These are phyloP conservation scores for Prunus mira DNA, from an alignment of 306 rosid species.

Conservation along the genomic window DNA sequence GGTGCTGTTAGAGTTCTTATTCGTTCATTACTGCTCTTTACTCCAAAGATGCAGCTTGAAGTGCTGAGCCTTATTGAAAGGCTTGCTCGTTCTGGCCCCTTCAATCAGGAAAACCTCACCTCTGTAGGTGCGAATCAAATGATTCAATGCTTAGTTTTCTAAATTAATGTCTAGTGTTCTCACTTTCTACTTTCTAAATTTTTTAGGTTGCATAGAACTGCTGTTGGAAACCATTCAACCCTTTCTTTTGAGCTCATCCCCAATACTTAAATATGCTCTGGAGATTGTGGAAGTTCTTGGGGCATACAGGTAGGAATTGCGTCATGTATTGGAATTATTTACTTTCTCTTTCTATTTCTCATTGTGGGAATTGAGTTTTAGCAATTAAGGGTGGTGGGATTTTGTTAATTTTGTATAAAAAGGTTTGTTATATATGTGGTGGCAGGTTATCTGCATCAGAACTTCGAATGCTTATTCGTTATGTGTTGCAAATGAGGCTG, in stretches of 20 bases:
- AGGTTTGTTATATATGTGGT: slow-evolving; percentile 6
- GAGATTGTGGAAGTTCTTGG: slow-evolving; percentile 94
- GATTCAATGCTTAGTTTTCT: slow-evolving; percentile 15
- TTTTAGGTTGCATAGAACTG: slow-evolving; percentile 91
- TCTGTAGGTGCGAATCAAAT: slow-evolving; percentile 64
- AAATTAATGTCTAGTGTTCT: slow-evolving; percentile 21
- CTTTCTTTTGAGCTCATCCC: slow-evolving; percentile 81
- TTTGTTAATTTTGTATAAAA: slow-evolving; percentile 12
- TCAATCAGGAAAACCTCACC: slow-evolving; percentile 89
- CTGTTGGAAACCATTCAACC: slow-evolving; percentile 87
- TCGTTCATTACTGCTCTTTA: slow-evolving; percentile 69
- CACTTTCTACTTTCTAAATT: slow-evolving; percentile 9
- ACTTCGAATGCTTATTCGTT: slow-evolving; percentile 71
- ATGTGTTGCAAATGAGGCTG: slow-evolving; percentile 76
- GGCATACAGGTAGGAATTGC: slow-evolving; percentile 71
- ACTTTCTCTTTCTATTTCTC: slow-evolving; percentile 17
- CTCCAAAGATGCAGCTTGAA: slow-evolving; percentile 88
- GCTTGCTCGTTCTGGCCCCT: slow-evolving; percentile 79
- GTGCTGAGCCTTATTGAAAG: slow-evolving; percentile 69
- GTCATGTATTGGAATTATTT: slow-evolving; percentile 13
- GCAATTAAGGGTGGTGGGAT: not conserved
- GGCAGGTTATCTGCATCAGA: slow-evolving; percentile 85
- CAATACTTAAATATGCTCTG: slow-evolving; percentile 75
- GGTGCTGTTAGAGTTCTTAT: slow-evolving; percentile 80
- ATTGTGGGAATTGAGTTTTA: not conserved